A percentile compares a stretch with the other conserved stretches of the same genome.
Conservation (phyloP, 306 rosid genomes). For the Echinosophora koreensis region DNA sequence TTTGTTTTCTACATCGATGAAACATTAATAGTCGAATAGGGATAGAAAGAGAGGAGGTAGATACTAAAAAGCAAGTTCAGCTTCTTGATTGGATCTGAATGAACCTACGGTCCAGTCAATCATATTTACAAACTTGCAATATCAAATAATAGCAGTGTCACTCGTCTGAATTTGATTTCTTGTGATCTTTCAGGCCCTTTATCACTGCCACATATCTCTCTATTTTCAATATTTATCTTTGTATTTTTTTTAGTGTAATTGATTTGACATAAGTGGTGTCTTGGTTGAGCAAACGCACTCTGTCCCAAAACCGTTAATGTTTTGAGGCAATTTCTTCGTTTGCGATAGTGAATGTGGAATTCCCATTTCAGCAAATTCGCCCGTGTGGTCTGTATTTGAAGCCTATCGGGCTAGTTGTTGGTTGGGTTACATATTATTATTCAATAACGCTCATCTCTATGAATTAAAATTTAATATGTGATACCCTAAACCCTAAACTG, state of each 20-base stretch:
- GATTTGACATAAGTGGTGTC: background rate
- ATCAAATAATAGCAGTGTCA: constrained; percentile 54
- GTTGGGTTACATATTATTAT: constrained; percentile 51
- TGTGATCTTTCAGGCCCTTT: constrained; percentile 63
- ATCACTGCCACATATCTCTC: constrained; percentile 47
- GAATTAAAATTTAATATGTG: no score
- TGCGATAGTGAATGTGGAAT: constrained; percentile 50
- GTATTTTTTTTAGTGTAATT: background rate
- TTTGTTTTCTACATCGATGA: background rate
- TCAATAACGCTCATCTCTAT: no score
- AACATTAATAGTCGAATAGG: background rate
- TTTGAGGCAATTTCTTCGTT: constrained; percentile 82
- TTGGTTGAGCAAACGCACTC: constrained; percentile 66
- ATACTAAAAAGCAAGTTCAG: constrained; percentile 56
- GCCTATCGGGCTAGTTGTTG: constrained; percentile 60
- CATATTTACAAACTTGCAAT: constrained; percentile 53
- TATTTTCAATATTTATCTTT: background rate
- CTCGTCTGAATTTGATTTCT: constrained; percentile 64
- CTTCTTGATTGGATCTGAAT: constrained; percentile 59
- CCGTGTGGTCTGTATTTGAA: constrained; percentile 1
- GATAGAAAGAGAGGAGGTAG: background rate
- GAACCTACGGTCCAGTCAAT: constrained; percentile 50
- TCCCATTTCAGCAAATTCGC: constrained; percentile 54
- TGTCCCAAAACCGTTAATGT: constrained; percentile 66
- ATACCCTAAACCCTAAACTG: no score